Evolutionary conservation across 768 basidiomycete genomes (phyloP), one percentile per base, ranked within the genome.

Genomic region (Steccherinum ochraceum): DNA sequence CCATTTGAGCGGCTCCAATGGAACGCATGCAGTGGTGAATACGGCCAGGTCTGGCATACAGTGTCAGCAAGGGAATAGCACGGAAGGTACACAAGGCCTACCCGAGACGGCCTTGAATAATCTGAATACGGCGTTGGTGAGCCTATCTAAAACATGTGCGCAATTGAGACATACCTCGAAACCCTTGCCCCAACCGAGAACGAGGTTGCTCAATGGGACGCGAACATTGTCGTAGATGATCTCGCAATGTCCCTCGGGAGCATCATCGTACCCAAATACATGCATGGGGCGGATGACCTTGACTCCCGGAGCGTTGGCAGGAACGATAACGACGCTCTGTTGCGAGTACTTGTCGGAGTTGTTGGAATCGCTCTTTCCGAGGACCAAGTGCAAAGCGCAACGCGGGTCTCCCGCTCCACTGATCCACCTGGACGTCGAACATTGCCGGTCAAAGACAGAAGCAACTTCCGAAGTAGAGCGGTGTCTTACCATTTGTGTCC

Each of bases 11-110:
- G 19, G 79, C 79, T 19, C 96, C 96, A 52, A 99, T 90, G 5
- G 91, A 89, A 35, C 96, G 84, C 96, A 99, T 99, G 74, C 95
- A 96, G 64, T 94, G 91, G 61, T 95, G 93, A 59, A 95, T 89
- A 50, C 93, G 86, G n/a, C 93, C 93, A 46, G 93, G 93, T 40
- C 91, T 92, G 54, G 19, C 30, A 58, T 30, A 5, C 20, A 25
- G 0, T 16, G 46, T 48, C 5, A 11, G 13, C 16, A 21, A 40
- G 24, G 35, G 10, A 47, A 13, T 20, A 12, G 4, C 18, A 2
- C 20, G 16, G 13, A 35, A 50, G 13, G 51, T 12, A 19, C n/a
- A 39, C 11, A 18, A 40, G 10, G 26, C 77, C 44, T 64, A 88
- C 89, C 93, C 94, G 48, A 97, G 83, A 55, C 94, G 89, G 40